Evolutionary conservation across 2,329 filamentous ascomycete genomes (phyloP), one percentile per base, ranked within the genome.

Genomic region (Colletotrichum shisoi): DNA sequence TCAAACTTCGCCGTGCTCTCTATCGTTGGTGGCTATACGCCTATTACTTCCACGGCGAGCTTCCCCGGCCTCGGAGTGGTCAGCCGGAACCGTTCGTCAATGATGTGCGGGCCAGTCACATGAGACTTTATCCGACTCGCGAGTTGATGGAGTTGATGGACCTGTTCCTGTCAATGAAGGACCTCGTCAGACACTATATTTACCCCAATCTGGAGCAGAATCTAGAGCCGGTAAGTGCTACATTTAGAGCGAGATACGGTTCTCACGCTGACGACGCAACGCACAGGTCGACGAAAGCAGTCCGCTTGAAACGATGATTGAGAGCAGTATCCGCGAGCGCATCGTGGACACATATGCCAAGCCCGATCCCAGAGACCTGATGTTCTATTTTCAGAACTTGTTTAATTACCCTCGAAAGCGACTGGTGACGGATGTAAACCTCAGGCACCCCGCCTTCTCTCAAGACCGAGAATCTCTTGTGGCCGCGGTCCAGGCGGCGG

Each of bases 1-100:
- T 73, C n/a, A 79, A 83, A 54, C 77, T 86, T 57, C 80, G 85
- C 5, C 78, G 79, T 68, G 84, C 82, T 0, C 73, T 87, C 37
- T 85, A 84, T 57, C 75, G 78, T 39, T 87, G 84, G 84, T 85
- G 84, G 83, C 76, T 84, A 4, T 87, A 83, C 69, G 78, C 82
- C 7, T 79, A 79, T 40, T 82, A 84, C 67, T 86, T 86, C 66
- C 84, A 87, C 53, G 80, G 80, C 12, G 79, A 80, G 39, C 74
- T 76, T 42, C 78, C 76, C 11, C 74, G 76, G 31, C 79, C 79
- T 4, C 75, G 76, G 9, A 62, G 74, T 46, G 78, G 77, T 2
- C 74, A 78, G 51, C 79, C 79, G 0, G 78, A 79, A 66, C 76
- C 79, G 12, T 76, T 73, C 31, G 78, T 78, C 9, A 77, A 81